Conservation (phyloP, 305 asterid species). For the Rubia balearica region DNA sequence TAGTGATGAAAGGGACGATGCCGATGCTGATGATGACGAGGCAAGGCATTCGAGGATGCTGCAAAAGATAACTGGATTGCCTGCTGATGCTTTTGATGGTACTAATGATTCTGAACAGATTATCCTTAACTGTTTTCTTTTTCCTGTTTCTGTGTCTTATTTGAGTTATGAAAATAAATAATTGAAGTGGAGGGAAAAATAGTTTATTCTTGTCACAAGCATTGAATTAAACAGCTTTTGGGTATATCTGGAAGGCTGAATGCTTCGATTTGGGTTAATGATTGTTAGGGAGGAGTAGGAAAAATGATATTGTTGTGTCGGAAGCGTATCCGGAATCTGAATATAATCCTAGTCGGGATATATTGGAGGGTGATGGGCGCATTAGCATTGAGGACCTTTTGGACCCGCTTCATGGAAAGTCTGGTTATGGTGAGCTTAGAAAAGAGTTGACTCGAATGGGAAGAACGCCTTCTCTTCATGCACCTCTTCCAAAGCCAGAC, state of each 20-base stretch:
- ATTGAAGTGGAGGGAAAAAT: not conserved
- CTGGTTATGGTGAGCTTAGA: slow-evolving; percentile 51
- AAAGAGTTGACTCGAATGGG: slow-evolving; percentile 44
- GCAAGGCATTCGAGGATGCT: slow-evolving; percentile 66
- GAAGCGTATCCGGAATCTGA: slow-evolving; percentile 97
- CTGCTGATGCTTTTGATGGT: slow-evolving; percentile 73
- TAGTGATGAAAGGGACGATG: slow-evolving; percentile 30
- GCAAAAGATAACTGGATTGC: slow-evolving; percentile 75
- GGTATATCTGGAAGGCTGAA: slow-evolving; percentile 15
- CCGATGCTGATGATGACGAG: slow-evolving; percentile 20
- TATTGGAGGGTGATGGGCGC: slow-evolving; percentile 61
- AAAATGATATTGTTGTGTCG: slow-evolving; percentile 42
- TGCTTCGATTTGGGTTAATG: not conserved
- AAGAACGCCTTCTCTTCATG: slow-evolving; percentile 49
- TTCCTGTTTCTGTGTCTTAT: not conserved
- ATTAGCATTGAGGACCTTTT: slow-evolving; percentile 67
- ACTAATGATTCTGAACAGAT: not conserved
- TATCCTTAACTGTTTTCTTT: not conserved
- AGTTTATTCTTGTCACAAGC: not conserved
- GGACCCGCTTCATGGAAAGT: slow-evolving; percentile 55
- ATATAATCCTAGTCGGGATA: slow-evolving; percentile 65
- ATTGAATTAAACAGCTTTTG: not conserved
- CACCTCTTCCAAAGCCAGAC: slow-evolving; percentile 65
- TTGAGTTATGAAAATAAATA: not conserved
- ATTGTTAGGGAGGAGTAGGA: slow-evolving; percentile 47